Evolutionary conservation across 768 basidiomycete species (phyloP).

Genomic region (Mycena amicta): DNA sequence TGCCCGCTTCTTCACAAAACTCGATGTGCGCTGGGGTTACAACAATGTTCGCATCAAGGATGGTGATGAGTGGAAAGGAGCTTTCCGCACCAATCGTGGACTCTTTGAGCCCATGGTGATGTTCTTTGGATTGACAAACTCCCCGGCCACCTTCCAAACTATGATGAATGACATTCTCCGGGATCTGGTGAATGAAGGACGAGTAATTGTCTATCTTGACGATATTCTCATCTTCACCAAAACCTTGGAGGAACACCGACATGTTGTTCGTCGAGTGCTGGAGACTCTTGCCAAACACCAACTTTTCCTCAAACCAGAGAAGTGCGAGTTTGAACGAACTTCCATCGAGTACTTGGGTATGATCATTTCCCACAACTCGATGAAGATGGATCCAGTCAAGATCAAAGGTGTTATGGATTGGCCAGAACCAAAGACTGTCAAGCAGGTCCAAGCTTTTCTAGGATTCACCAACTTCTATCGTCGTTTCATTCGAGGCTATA

Average conservation of each 20-base stretch:
- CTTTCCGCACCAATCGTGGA: slow-evolving; percentile 29
- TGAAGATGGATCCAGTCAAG: slow-evolving; percentile 31
- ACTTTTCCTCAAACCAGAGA: slow-evolving; percentile 42
- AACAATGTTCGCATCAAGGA: slow-evolving; percentile 44
- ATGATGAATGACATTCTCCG: slow-evolving; percentile 38
- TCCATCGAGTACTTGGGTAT: slow-evolving; percentile 22
- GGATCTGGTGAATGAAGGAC: slow-evolving; percentile 26
- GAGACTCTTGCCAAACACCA: slow-evolving; percentile 28
- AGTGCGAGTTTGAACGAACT: slow-evolving; percentile 40
- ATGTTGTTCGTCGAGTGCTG: slow-evolving; percentile 26
- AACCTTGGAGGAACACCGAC: slow-evolving; percentile 15
- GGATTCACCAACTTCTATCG: slow-evolving; percentile 1
- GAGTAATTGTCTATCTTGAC: slow-evolving; percentile 35
- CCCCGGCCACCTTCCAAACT: slow-evolving; percentile 31
- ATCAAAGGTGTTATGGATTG: slow-evolving; percentile 26
- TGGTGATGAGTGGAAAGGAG: slow-evolving; percentile 48
- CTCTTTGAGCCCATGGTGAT: slow-evolving; percentile 45
- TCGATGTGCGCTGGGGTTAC: slow-evolving; percentile 44
- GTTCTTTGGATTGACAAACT: slow-evolving; percentile 41
- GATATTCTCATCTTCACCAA: slow-evolving; percentile 15
- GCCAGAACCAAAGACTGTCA: not conserved
- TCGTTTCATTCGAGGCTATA: not conserved
- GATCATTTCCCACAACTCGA: not conserved
- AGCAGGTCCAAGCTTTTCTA: not conserved
- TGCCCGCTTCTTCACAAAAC: slow-evolving; percentile 32